Base-by-base conservation (phyloP, 371 early-diverging fungal species). In the Mortierella sp. region DNA sequence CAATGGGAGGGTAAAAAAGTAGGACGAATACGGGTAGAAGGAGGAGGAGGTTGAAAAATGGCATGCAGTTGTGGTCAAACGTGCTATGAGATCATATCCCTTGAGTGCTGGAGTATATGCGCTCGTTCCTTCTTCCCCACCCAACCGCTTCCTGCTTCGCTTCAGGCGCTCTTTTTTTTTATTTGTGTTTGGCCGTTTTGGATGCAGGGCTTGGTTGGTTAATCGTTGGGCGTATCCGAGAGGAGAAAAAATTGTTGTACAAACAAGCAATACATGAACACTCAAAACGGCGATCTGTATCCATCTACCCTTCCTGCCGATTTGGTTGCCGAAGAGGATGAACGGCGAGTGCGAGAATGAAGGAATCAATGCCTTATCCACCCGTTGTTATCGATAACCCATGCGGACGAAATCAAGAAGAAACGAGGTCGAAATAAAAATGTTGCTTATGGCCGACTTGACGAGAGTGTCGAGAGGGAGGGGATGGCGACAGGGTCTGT, bases 101-200 rank as follows among this genome's bases (percentile, higher is more conserved):
- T 16, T 50, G 9, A 16, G 50, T 50, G 1, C 50, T 16, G 16
- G 50, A 14, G 16, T 16, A 50, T 16, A 50, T 16, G 50, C 16
- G 50, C 50, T 14, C 50, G 19, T 55, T 16, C 61, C 9, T 16
- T 59, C 6, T 16, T 2, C 57, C 28, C 5, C 57, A 57, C n/a
- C n/a, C n/a, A 1, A 28, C 26, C 13, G 16, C 13, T 59, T 43
- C 73, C 26, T 10, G 4, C 26, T 37, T 61, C 0, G 28, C 6
- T 64, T 13, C 21, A n/a, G 13, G 24, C 55, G 24, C 26, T 48
- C 46, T 21, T 26, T 71, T 21, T 34, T 37, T 54, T 54, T 61
- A 8, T 67, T 54, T 51, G 26, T 46, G 69, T 78, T 75, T 74
- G 73, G 78, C 75, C 73, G 75, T 73, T 82, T 72, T 79, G 73